Conservation (phyloP, 768 basidiomycete species). For the Mycena alexandri region DNA sequence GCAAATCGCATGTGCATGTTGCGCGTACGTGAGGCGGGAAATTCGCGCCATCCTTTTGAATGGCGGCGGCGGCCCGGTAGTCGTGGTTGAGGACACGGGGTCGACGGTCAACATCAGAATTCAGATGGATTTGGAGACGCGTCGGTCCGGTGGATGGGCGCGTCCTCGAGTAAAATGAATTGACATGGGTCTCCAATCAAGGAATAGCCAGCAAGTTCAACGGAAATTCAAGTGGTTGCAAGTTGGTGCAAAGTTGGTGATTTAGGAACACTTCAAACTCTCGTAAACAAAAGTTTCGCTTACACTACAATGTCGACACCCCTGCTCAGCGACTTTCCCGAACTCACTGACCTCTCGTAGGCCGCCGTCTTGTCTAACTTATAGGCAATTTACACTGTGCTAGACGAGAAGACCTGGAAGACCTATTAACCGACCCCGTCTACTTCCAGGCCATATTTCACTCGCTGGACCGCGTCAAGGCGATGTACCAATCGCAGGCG, state of each 20-base stretch:
- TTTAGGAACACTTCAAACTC: too few species aligned
- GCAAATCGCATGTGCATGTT: conserved; percentile 9
- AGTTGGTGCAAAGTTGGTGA: too few species aligned
- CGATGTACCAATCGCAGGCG: conserved; percentile 79
- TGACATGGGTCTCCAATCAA: too few species aligned
- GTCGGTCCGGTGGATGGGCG: too few species aligned
- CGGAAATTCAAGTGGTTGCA: too few species aligned
- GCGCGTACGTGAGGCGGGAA: background rate
- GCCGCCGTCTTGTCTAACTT: conserved; percentile 38
- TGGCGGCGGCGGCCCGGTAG: conserved; percentile 21
- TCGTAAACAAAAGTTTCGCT: too few species aligned
- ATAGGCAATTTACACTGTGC: conserved; percentile 18
- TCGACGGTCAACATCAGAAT: background rate
- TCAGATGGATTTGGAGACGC: too few species aligned
- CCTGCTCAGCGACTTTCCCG: conserved; percentile 75
- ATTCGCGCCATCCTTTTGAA: conserved; percentile 13
- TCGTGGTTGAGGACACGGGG: conserved; percentile 14
- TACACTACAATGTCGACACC: conserved; percentile 53
- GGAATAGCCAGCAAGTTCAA: too few species aligned
- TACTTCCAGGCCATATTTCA: conserved; percentile 94
- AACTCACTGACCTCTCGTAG: conserved; percentile 80
- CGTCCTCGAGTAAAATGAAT: too few species aligned
- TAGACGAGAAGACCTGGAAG: conserved; percentile 92
- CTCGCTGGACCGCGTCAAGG: conserved; percentile 78
- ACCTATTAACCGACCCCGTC: conserved; percentile 80